Percentiles rank a stretch among this genome's conserved stretches.
These are phyloP conservation scores for Botrytis byssoidea DNA, from an alignment of 2,329 filamentous ascomycete species.

Conservation along the genomic window DNA sequence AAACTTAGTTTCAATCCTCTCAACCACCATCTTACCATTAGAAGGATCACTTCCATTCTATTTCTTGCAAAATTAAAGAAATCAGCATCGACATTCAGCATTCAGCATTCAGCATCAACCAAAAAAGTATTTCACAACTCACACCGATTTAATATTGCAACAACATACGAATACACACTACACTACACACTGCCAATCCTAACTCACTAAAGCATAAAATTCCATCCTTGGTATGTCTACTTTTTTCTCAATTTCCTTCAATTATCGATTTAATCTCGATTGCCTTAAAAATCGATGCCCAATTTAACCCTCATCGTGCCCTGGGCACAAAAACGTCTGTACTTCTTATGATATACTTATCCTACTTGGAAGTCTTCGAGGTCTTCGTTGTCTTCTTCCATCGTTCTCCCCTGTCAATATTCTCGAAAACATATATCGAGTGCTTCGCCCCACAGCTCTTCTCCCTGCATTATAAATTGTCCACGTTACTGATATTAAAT, in stretches of 20 bases:
- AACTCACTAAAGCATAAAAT: constrained; percentile 7
- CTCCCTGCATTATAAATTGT: constrained; percentile 20
- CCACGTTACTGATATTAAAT: constrained; percentile 21
- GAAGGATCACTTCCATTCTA: background rate
- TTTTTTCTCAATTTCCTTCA: constrained; percentile 15
- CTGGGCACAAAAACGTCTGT: constrained; percentile 18
- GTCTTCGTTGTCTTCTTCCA: constrained; percentile 15
- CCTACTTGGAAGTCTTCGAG: constrained; percentile 6
- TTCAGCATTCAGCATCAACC: background rate
- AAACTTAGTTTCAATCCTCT: constrained; percentile 2
- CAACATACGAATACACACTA: constrained; percentile 6
- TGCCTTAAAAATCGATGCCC: background rate
- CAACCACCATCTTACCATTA: background rate
- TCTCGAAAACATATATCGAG: background rate
- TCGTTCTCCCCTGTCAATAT: constrained; percentile 14
- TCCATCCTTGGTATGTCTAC: constrained; percentile 25
- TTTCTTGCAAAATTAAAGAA: background rate
- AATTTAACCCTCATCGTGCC: constrained; percentile 21
- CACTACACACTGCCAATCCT: background rate
- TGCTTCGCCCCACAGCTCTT: constrained; percentile 11
- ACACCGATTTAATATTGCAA: background rate
- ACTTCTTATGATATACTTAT: constrained; percentile 16
- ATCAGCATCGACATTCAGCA: background rate
- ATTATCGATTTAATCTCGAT: constrained; percentile 3
- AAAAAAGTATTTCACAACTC: background rate